Percentiles rank a stretch among this genome's conserved stretches.
Conservation (phyloP, 345 rosid genomes). For the Populus euphratica region DNA sequence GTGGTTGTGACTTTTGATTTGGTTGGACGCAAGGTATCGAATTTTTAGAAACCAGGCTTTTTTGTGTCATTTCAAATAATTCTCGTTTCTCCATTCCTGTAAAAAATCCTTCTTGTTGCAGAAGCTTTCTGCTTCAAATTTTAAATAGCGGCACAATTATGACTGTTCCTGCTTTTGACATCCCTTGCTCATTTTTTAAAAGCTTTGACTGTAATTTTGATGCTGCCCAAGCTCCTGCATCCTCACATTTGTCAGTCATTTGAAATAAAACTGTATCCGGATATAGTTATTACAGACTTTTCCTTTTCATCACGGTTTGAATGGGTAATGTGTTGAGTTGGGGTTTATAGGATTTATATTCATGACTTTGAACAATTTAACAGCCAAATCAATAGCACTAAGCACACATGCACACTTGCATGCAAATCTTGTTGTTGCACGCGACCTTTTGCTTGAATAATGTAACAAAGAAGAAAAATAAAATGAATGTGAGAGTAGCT, state of each 20-base stretch:
- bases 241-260: not conserved
- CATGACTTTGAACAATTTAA: not conserved
- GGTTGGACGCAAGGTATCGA: constrained; percentile 84
- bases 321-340: not conserved
- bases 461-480: not conserved
- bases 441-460: not conserved
- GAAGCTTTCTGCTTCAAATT: not conserved
- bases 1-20: constrained; percentile 86
- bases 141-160: not conserved
- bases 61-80: constrained; percentile 3
- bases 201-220: not conserved
- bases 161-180: not conserved
- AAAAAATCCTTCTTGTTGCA: no score
- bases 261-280: not conserved
- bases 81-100: not conserved
- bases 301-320: not conserved
- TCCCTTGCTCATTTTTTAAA: not conserved
- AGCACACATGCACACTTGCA: not conserved
- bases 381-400: not conserved
- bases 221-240: not conserved
- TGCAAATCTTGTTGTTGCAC: not conserved
- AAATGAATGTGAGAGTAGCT: no score
- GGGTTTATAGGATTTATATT: not conserved
- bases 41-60: not conserved
- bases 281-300: not conserved